Evolutionary conservation across 2,329 filamentous ascomycete genomes (phyloP), one percentile per base, ranked within the genome.

Genomic region (Neurospora crassa): DNA sequence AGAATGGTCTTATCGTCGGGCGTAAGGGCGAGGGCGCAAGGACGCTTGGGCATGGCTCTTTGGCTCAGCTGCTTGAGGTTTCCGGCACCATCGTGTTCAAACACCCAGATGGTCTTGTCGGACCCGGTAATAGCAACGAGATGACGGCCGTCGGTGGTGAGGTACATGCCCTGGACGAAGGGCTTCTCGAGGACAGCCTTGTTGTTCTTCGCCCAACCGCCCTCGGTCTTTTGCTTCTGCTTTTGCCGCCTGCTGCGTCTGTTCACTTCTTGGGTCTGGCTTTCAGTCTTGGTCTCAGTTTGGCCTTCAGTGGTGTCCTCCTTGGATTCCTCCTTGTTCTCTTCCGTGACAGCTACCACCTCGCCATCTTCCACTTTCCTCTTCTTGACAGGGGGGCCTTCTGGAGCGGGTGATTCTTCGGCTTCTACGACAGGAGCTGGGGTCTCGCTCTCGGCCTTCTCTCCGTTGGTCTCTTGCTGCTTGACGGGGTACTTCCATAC

Each of bases 101-200:
- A 92, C 0, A 97, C 92, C 79, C 92, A 92, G 53, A 99, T 86
- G 68, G 88, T 89, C 83, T 99, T 99, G 83, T 98, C 96, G 77
- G 97, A 93, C n/a, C 88, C 90, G 10, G 94, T 97, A 40, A 96
- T 88, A 29, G 89, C 92, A 59, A 97, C 83, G 24, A 96, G 79
- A 81, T 97, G 84, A 59, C 87, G 84, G 16, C 90, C 88, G 74
- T 92, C 85, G 16, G 83, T 79, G 0, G 93, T 91, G 40, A 87
- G 82, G 29, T 87, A 83, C 74, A 97, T 79, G 73, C 91, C 88
- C 72, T 90, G 91, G 70, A 97, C 87, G 76, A 91, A 89, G 5
- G 90, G 87, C 72, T 83, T 79, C 70, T 89, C 87, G 2, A 82
- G 80, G n/a, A 81, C 78, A 76, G 74, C 63, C 70, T 75, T 43